These are phyloP conservation scores for Alliaria petiolata DNA, from an alignment of 345 rosid species.

Conservation along the genomic window DNA sequence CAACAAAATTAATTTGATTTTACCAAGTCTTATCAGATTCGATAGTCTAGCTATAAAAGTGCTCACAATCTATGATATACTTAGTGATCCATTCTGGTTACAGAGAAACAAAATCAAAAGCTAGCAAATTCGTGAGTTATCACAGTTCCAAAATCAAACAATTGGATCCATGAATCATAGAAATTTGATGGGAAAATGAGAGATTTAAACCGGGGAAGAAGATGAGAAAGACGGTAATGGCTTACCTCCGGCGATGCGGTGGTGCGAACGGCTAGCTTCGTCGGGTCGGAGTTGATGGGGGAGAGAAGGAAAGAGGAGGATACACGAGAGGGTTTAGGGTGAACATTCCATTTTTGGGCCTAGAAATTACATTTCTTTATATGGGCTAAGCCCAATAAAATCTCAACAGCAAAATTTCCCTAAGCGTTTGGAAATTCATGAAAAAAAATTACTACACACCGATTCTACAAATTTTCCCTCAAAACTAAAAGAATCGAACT, in stretches of 20 bases:
- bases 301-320: slow-evolving; percentile 6
- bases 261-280: too few species aligned
- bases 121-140: slow-evolving; percentile 6
- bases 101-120: not conserved
- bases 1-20: not conserved
- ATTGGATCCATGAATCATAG: not conserved
- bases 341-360: slow-evolving; percentile 11
- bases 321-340: slow-evolving; percentile 24
- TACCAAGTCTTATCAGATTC: slow-evolving; percentile 1
- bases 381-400: slow-evolving; percentile 9
- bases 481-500: too few species aligned
- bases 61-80: not conserved
- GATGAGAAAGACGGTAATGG: not conserved
- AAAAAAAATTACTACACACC: too few species aligned
- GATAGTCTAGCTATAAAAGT: not conserved
- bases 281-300: not conserved
- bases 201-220: too few species aligned
- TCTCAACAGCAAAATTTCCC: not conserved
- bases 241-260: slow-evolving; percentile 28
- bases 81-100: not conserved
- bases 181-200: not conserved
- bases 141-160: slow-evolving; percentile 6
- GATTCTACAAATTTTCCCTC: too few species aligned
- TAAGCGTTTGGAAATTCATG: too few species aligned
- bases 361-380: not conserved